Evolutionary conservation across 1,284 basidiomycete genomes (phyloP).

Genomic region (Papiliotrema laurentii): DNA sequence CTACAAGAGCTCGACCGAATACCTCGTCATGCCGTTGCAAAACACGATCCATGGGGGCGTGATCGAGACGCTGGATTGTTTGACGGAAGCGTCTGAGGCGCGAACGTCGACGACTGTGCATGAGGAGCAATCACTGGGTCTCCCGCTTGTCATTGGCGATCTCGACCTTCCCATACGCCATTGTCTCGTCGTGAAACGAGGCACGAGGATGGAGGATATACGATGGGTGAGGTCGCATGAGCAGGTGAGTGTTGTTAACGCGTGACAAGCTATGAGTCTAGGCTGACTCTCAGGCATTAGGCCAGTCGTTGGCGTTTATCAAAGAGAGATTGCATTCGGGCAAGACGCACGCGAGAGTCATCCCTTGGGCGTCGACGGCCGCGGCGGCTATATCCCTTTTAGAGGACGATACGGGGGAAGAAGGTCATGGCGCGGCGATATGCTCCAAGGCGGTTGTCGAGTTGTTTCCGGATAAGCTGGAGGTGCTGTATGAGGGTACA

Average conservation of each 20-base stretch:
- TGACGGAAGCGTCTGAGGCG: too few relatives aligned
- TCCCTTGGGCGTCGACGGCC: conserved; percentile 38
- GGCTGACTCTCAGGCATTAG: conserved; percentile 32
- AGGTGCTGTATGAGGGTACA: conserved; percentile 35
- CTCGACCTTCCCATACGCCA: conserved; percentile 38
- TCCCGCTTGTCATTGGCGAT: conserved; percentile 14
- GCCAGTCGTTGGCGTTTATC: conserved; percentile 41
- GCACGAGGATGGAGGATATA: conserved; percentile 30
- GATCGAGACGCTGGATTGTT: conserved; percentile 41
- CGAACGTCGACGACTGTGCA: not conserved
- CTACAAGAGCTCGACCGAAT: conserved; percentile 20
- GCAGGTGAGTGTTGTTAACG: conserved; percentile 28
- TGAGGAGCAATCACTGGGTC: not conserved
- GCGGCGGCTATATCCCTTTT: conserved; percentile 37
- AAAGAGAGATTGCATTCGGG: conserved; percentile 16
- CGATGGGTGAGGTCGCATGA: conserved; percentile 43
- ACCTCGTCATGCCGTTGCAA: conserved; percentile 43
- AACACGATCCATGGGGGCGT: conserved; percentile 47
- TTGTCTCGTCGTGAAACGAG: conserved; percentile 36
- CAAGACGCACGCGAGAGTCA: conserved; percentile 29
- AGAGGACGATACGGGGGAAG: conserved; percentile 7
- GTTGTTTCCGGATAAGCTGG: conserved; percentile 22
- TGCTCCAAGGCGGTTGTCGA: conserved; percentile 35
- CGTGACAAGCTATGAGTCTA: not conserved
- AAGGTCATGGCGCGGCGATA: conserved; percentile 37